Percentiles rank a stretch among this genome's conserved stretches.
These are phyloP conservation scores for Pseudogymnoascus sp. DNA, from an alignment of 2,329 filamentous ascomycete species.

Conservation along the genomic window DNA sequence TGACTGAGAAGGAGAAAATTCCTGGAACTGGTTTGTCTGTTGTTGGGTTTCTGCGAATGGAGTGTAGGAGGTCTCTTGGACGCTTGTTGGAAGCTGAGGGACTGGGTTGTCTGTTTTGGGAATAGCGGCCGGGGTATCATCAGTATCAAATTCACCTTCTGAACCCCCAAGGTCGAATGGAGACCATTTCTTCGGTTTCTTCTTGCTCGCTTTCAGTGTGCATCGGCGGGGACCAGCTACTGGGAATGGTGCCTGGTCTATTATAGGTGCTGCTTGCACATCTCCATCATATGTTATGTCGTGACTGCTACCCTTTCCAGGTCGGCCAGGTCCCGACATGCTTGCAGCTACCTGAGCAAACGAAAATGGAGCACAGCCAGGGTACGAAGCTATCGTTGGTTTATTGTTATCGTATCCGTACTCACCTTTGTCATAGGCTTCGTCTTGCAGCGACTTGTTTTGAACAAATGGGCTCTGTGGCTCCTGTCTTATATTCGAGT, in stretches of 20 bases:
- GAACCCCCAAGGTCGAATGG: neutral
- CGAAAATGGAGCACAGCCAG: neutral
- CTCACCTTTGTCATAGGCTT: neutral
- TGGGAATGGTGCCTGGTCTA: neutral
- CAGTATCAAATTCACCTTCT: constrained; percentile 4
- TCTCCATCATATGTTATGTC: neutral
- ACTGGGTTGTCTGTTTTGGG: neutral
- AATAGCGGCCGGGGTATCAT: neutral
- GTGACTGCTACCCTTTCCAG: neutral
- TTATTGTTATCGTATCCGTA: neutral
- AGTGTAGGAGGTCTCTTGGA: neutral
- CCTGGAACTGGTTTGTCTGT: neutral
- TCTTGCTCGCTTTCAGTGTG: neutral
- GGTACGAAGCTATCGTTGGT: neutral
- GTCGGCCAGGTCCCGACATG: neutral
- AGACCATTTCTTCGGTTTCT: constrained; percentile 5
- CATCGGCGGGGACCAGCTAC: neutral
- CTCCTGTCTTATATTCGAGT: neutral
- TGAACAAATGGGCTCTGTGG: neutral
- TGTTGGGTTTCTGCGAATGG: neutral
- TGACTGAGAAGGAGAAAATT: neutral
- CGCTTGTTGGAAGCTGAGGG: neutral
- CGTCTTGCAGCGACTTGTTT: constrained; percentile 5
- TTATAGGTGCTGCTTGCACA: neutral
- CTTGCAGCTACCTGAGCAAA: constrained; percentile 5